phyloP scores from a whole-genome alignment of 306 rosid species.

The Fragaria ananassa region DNA sequence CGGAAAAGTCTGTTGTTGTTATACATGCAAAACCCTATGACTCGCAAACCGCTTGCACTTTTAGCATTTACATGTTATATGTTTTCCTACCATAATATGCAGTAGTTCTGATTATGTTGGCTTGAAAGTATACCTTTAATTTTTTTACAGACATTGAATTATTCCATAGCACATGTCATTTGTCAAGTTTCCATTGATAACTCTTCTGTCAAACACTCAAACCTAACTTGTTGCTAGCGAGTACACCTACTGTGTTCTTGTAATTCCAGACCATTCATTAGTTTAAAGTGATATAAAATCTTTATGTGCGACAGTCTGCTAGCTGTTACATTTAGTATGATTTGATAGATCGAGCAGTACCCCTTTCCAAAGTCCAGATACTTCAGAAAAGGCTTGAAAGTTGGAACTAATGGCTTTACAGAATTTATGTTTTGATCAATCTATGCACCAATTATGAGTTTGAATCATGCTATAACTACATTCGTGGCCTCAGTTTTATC shows the following conservation, averaged over 20 bases:
- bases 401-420: background rate
- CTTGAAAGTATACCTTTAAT: background rate
- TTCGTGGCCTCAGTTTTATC: slow-evolving; percentile 64
- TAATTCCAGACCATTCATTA: background rate
- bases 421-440: background rate
- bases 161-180: background rate
- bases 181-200: background rate
- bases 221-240: background rate
- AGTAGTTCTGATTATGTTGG: background rate
- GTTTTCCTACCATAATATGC: background rate
- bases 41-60: background rate
- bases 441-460: background rate
- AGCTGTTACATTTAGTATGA: background rate
- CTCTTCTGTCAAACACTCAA: background rate
- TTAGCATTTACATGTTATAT: background rate
- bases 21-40: background rate
- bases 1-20: background rate
- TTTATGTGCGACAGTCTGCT: background rate
- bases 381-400: background rate
- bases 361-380: background rate
- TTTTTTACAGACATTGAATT: background rate
- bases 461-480: background rate
- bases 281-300: background rate
- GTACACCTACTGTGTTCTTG: background rate
- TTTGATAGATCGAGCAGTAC: background rate